Evolutionary conservation across 352 stramenopile genomes (phyloP), one percentile per base, ranked within the genome.

Genomic region (Phytophthora sp.): DNA sequence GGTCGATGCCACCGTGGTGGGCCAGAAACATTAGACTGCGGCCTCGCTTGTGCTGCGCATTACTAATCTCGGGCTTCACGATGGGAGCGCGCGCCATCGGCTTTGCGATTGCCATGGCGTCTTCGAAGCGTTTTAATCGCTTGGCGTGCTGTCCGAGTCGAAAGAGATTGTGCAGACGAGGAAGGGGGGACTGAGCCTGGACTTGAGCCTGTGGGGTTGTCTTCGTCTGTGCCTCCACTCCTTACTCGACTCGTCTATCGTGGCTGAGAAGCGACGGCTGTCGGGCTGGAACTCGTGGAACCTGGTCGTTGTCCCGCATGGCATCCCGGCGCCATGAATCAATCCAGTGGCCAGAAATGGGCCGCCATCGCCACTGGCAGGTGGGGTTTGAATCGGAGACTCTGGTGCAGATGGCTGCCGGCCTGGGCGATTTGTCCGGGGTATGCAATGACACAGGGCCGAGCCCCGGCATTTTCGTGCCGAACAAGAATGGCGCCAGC

Each of bases 1-100:
- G 55, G 35, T 66, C 69, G 27, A 79, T 39, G 35, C 71, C 42
- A 29, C 71, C 71, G 44, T 79, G 71, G 62, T 80, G 69, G 23
- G 65, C 56, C 18, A 83, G 54, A 41, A 66, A 79, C 61, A 80
- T 55, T 13, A 74, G 30, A 23, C 57, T 72, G 23, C 60, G 66
- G 16, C 45, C 41, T n/a, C 58, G 69, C 21, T 69, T 76, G 27
- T 54, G 65, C 33, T 67, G 57, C 26, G 50, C 39, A n/a, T n/a
- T n/a, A n/a, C n/a, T n/a, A 7, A 29, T 47, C 18, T 57, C 50
- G 0, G 35, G 27, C n/a, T 62, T 59, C 23, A 61, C 26, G 16
- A 61, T 24, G 13, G 60, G 54, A 15, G 39, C 33, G 30, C 47
- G 59, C 11, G 39, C 7, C 29, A 58, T 12, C 15, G 50, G 57